Conservation (phyloP, 179 eudicot genomes). For the Beta lomatogona region DNA sequence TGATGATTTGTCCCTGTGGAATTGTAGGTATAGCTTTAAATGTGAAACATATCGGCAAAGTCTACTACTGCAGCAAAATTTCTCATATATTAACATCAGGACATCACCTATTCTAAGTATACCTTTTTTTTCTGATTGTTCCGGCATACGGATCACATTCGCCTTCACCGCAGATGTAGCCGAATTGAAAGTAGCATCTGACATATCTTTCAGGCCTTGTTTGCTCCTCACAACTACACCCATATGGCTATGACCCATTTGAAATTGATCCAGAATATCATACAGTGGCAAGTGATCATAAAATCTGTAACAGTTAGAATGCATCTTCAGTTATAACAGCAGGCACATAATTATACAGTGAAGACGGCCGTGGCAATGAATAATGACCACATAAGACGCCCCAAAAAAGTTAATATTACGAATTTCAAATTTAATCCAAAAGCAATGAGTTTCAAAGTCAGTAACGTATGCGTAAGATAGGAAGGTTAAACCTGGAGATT, state of each 20-base stretch:
- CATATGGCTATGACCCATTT: conserved; percentile 82
- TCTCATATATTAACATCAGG: background rate
- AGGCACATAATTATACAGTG: background rate
- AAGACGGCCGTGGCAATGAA: background rate
- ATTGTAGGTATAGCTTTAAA: background rate
- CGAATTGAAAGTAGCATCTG: conserved; percentile 28
- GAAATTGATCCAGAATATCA: conserved; percentile 64
- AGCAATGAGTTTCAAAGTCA: background rate
- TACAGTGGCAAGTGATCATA: conserved; percentile 61
- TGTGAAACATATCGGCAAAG: background rate
- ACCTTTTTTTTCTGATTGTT: conserved; percentile 33
- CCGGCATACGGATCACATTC: conserved; percentile 17
- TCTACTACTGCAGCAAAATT: background rate
- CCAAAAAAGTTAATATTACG: background rate
- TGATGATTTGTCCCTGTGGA: conserved; percentile 27
- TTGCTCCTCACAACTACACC: conserved; percentile 65
- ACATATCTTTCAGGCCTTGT: conserved; percentile 19
- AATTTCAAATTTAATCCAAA: background rate
- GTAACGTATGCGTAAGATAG: background rate
- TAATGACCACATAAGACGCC: background rate
- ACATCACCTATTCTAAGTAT: background rate
- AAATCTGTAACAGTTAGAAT: conserved; percentile 43
- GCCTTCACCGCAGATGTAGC: conserved; percentile 18
- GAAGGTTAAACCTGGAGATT: conserved; percentile 60
- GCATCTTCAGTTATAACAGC: background rate